These are phyloP conservation scores for Ploettnerulaceae sp. DNA, from an alignment of 2,329 filamentous ascomycete species.

Conservation along the genomic window DNA sequence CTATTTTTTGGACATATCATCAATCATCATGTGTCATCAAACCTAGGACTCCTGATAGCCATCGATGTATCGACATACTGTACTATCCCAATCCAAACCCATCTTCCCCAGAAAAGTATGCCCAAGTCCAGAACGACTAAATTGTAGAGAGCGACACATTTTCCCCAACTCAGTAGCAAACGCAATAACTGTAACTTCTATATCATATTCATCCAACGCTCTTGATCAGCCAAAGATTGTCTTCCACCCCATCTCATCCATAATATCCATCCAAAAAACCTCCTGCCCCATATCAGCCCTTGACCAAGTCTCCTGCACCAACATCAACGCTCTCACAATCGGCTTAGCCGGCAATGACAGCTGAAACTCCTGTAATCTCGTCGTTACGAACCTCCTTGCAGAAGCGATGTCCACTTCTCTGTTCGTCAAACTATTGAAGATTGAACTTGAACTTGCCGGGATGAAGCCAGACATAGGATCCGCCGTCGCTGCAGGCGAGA, in stretches of 20 bases:
- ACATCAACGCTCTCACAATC: slow-evolving; percentile 20
- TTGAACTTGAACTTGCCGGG: slow-evolving; percentile 5
- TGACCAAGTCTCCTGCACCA: slow-evolving; percentile 29
- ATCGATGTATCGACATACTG: too few species aligned
- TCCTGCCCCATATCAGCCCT: slow-evolving; percentile 24
- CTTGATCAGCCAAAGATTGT: slow-evolving; percentile 29
- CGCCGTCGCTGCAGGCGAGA: slow-evolving; percentile 14
- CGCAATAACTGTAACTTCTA: too few species aligned
- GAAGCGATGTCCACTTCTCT: slow-evolving; percentile 28
- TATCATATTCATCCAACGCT: too few species aligned
- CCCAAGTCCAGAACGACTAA: too few species aligned
- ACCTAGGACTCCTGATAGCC: too few species aligned
- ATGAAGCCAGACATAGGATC: slow-evolving; percentile 8
- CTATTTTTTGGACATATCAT: too few species aligned
- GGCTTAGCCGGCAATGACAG: slow-evolving; percentile 29
- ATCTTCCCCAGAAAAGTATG: too few species aligned
- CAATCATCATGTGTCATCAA: too few species aligned
- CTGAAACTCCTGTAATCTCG: slow-evolving; percentile 28
- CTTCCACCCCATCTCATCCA: slow-evolving; percentile 24
- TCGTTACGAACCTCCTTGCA: slow-evolving; percentile 25
- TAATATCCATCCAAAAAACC: slow-evolving; percentile 30
- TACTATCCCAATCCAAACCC: too few species aligned
- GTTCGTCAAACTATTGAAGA: slow-evolving; percentile 24
- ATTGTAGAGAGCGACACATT: too few species aligned
- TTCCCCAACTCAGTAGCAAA: too few species aligned